Percentiles rank a stretch among this genome's conserved stretches.
Conservation (phyloP, 1,284 basidiomycete genomes). For the Puccinia hordei region DNA sequence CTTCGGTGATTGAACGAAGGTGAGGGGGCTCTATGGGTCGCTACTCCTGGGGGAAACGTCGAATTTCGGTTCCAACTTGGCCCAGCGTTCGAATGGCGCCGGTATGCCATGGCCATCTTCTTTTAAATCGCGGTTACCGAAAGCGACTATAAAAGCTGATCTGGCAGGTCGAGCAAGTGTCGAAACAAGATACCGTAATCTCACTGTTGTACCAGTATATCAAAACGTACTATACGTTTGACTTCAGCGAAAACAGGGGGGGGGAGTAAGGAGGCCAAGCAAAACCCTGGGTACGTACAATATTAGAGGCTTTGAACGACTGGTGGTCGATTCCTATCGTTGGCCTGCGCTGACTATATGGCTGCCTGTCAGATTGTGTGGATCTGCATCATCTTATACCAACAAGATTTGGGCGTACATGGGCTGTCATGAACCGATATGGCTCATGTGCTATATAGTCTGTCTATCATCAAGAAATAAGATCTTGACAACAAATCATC, state of each 20-base stretch:
- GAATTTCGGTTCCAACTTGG: conserved; percentile 14
- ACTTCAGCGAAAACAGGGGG: not conserved
- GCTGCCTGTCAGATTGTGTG: not conserved
- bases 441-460: not conserved
- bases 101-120: conserved; percentile 29
- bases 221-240: not conserved
- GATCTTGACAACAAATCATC: not conserved
- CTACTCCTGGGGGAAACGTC: not conserved
- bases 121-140: not conserved
- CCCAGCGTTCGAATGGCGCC: conserved; percentile 20
- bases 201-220: not conserved
- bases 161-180: not conserved
- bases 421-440: conserved; percentile 1
- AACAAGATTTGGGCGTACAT: not conserved
- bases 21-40: not conserved
- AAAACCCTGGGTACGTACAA: not conserved
- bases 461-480: not conserved
- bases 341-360: not conserved
- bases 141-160: not conserved
- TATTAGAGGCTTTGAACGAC: not conserved
- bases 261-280: not conserved
- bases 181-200: not conserved
- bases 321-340: not conserved
- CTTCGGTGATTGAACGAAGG: conserved; percentile 2
- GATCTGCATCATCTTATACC: not conserved